phyloP scores from a whole-genome alignment of 2,329 filamentous ascomycete species.

The Diaporthe amygdali region DNA sequence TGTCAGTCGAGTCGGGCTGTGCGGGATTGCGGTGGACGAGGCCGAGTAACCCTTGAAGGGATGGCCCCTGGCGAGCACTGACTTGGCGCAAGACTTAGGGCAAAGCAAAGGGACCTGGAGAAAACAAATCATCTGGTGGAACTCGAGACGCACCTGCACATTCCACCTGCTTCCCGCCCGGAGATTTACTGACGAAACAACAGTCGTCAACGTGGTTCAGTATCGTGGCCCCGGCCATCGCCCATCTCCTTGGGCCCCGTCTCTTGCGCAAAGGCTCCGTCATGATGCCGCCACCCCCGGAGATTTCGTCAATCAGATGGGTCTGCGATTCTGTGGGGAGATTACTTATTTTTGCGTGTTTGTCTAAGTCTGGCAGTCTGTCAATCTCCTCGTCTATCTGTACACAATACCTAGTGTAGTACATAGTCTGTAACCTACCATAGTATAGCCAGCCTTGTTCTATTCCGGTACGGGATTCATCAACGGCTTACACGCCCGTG shows the following conservation, averaged over 20 bases:
- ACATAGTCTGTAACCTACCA: not conserved
- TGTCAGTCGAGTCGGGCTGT: not conserved
- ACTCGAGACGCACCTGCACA: slow-evolving; percentile 1
- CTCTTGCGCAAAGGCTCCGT: not conserved
- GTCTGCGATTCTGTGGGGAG: not conserved
- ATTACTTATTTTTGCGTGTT: not conserved
- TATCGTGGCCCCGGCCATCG: not conserved
- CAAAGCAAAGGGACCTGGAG: not conserved
- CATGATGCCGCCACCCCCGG: not conserved
- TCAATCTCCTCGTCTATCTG: too few relatives aligned
- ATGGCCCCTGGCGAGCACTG: not conserved
- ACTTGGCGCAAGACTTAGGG: not conserved
- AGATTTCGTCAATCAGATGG: not conserved
- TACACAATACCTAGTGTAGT: too few relatives aligned
- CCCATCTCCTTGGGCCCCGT: not conserved
- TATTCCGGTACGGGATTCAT: not conserved
- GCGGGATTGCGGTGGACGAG: slow-evolving; percentile 1
- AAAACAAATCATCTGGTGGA: not conserved
- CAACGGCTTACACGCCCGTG: not conserved
- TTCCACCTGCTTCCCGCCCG: not conserved
- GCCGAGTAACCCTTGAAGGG: not conserved
- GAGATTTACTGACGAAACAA: slow-evolving; percentile 10
- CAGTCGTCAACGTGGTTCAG: not conserved
- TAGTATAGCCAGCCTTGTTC: not conserved
- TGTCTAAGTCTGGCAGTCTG: too few relatives aligned